A percentile compares a stretch with the other conserved stretches of the same genome.
These are phyloP conservation scores for Hymenoscyphus fraxineus DNA, from an alignment of 2,329 filamentous ascomycete genomes.

Conservation along the genomic window DNA sequence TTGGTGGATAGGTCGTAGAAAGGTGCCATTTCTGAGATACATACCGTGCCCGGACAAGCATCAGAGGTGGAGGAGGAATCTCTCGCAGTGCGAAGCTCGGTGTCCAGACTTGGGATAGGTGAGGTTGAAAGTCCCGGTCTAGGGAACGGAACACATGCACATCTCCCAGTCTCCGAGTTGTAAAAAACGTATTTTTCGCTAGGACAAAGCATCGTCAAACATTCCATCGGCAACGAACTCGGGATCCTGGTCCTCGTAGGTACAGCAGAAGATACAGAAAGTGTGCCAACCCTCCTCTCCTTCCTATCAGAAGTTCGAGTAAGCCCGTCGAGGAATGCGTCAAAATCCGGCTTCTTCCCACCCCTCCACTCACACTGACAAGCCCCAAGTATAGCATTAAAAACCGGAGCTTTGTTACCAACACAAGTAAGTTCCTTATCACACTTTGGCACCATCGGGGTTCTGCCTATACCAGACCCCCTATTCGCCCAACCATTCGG, in stretches of 20 bases:
- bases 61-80: neutral
- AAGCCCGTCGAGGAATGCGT: neutral
- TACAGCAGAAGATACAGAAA: neutral
- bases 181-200: conserved; percentile 16
- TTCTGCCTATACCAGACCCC: too few relatives aligned
- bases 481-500: too few relatives aligned
- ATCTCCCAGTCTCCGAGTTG: conserved; percentile 7
- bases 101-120: neutral
- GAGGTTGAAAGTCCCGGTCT: conserved; percentile 12
- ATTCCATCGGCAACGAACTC: neutral
- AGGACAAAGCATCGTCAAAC: conserved; percentile 15
- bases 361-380: conserved; percentile 18
- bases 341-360: conserved; percentile 12
- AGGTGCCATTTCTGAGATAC: neutral
- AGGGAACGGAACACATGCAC: conserved; percentile 21
- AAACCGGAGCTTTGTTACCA: conserved; percentile 11
- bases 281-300: neutral
- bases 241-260: neutral
- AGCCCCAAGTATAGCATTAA: conserved; percentile 8
- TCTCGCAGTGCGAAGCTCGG: neutral
- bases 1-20: neutral
- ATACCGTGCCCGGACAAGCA: neutral
- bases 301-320: neutral
- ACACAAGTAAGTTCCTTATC: conserved; percentile 11
- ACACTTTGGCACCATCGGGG: too few relatives aligned